phyloP scores from a whole-genome alignment of 768 basidiomycete species.

The Tremella fuciformis region DNA sequence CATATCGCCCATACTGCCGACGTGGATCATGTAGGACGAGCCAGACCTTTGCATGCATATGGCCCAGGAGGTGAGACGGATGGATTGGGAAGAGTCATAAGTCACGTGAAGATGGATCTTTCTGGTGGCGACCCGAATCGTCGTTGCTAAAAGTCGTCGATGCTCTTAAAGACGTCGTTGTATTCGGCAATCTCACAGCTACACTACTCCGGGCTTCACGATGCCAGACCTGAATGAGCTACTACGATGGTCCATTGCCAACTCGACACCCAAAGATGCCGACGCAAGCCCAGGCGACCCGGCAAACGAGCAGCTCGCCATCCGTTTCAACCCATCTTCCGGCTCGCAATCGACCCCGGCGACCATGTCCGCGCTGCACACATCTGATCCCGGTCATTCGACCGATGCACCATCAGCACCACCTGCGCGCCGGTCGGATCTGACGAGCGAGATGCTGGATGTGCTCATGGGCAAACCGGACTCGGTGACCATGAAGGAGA shows the following conservation, averaged over 20 bases:
- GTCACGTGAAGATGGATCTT: background rate
- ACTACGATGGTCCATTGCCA: slow-evolving; percentile 45
- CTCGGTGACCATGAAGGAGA: slow-evolving; percentile 51
- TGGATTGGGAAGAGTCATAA: background rate
- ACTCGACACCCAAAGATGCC: slow-evolving; percentile 20
- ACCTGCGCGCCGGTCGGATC: slow-evolving; percentile 21
- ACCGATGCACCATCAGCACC: slow-evolving; percentile 9
- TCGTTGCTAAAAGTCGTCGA: too few species aligned
- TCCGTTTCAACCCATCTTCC: slow-evolving; percentile 29
- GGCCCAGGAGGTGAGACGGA: too few species aligned
- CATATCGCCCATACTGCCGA: too few species aligned
- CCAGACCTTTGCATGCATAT: too few species aligned
- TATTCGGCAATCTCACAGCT: too few species aligned
- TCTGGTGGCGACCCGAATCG: too few species aligned
- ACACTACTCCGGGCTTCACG: slow-evolving; percentile 1
- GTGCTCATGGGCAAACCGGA: slow-evolving; percentile 52
- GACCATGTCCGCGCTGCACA: slow-evolving; percentile 8
- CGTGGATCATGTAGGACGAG: too few species aligned
- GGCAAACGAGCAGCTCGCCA: slow-evolving; percentile 19
- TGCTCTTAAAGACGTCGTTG: too few species aligned
- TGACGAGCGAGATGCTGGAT: slow-evolving; percentile 48
- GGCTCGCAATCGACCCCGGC: slow-evolving; percentile 5
- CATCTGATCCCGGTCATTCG: slow-evolving; percentile 29
- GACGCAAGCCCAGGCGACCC: slow-evolving; percentile 6
- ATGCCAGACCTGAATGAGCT: slow-evolving; percentile 48